Evolutionary conservation across 345 rosid genomes (phyloP), one percentile per base, ranked within the genome.

Genomic region (Arabidopsis suecica): DNA sequence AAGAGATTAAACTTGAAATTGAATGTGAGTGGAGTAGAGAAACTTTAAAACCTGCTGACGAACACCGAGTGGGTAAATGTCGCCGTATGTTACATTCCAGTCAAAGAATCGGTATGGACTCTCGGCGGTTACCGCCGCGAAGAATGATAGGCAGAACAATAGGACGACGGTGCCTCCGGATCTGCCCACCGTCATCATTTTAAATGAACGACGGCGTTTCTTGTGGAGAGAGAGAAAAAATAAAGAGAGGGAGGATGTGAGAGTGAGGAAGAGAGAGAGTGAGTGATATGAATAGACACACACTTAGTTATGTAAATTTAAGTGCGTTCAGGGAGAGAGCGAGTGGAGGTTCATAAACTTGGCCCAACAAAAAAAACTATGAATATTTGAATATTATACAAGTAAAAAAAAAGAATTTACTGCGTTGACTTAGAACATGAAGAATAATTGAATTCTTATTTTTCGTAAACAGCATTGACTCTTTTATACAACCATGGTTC

Each of bases 1-100:
- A 23, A 51, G 9, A 41, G 36, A 53, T 25, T 4, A 54, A n/a
- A 16, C 41, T 14, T 33, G 18, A 34, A 44, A 10, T n/a, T 40
- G 11, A 57, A 57, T 34, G 25, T 33, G 40, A 10, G 6, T 6
- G 0, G 6, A 30, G 38, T 32, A 47, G 16, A 7, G 16, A 49
- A 20, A 28, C 22, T 8, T 10, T 1, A 57, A 40, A 33, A 88
- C 92, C 91, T 85, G 88, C 69, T 93, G 98, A 36, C 79, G 86
- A 58, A 88, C 84, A 14, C 96, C 98, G 10, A 93, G 90, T 1
- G 96, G 98, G 68, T 67, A 87, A 20, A 90, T 87, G 61, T 83
- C 88, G 13, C 96, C 94, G 58, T 90, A 90, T n/a, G 94, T 87
- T 9, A 93, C 89, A 74, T 84, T 93, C 96, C 96, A 93, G 71